A percentile compares a stretch with the other conserved stretches of the same genome.
Conservation (phyloP, 1,284 basidiomycete species). For the Malassezia caprae region DNA sequence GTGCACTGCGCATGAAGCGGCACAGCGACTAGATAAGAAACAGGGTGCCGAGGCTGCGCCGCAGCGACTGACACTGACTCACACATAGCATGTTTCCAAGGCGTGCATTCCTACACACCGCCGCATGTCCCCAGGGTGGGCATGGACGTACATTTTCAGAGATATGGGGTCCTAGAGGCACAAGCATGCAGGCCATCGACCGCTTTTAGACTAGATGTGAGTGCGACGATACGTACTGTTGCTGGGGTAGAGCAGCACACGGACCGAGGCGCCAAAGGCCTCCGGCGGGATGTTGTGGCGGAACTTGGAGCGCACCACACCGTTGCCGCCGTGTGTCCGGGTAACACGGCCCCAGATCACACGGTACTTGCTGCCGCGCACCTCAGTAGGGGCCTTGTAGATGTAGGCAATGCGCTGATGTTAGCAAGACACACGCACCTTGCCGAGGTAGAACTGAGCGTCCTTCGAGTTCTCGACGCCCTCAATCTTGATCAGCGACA, state of each 20-base stretch:
- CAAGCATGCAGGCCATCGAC: slow-evolving; percentile 4
- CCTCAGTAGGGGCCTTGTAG: slow-evolving; percentile 87
- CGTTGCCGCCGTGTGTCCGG: slow-evolving; percentile 60
- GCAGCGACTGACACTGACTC: neutral
- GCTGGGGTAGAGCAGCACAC: slow-evolving; percentile 62
- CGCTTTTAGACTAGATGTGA: slow-evolving; percentile 15
- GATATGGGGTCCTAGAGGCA: slow-evolving; percentile 13
- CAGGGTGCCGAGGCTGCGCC: slow-evolving; percentile 2
- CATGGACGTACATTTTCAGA: slow-evolving; percentile 12
- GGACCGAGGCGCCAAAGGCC: slow-evolving; percentile 85
- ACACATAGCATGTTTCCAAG: neutral
- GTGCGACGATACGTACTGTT: slow-evolving; percentile 20
- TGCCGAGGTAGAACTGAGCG: slow-evolving; percentile 95
- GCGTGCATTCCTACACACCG: slow-evolving; percentile 12
- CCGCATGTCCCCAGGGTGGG: neutral
- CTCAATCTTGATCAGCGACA: slow-evolving; percentile 89
- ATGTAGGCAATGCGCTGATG: slow-evolving; percentile 86
- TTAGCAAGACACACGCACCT: slow-evolving; percentile 57
- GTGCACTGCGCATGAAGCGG: slow-evolving; percentile 15
- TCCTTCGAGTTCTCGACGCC: slow-evolving; percentile 88
- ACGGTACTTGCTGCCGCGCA: slow-evolving; percentile 81
- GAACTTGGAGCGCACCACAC: slow-evolving; percentile 98
- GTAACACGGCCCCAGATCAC: slow-evolving; percentile 81
- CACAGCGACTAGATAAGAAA: slow-evolving; percentile 16
- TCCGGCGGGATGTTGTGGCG: slow-evolving; percentile 87